Evolutionary conservation across 345 rosid species (phyloP), one percentile per base, ranked within the genome.

Genomic region (Turritis glabra): DNA sequence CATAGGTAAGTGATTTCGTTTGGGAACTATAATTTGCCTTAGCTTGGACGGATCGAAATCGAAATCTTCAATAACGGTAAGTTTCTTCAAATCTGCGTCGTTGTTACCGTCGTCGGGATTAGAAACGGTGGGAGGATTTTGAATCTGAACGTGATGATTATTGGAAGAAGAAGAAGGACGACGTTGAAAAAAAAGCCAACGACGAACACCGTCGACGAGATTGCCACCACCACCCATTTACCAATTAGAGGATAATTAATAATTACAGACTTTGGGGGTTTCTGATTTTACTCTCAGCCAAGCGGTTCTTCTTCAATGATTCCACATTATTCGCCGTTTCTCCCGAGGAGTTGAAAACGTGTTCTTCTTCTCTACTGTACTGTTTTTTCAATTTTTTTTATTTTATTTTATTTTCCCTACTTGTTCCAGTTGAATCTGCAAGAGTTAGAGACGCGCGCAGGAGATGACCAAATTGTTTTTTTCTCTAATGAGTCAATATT

Each of bases 181-280:
- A 43, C 84, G 92, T 3, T 66, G 78, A 60, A 67, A 58, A 76
- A 90, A 84, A 27, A 77, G 67, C 96, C 90, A 90, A 77, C 98
- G 98, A 80, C 89, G 92, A 77, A 89, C 86, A 69, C 85, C 90
- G 78, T 89, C 92, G 80, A 85, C 87, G 51, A 93, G 83, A 64
- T 86, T 78, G 8, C 88, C 83, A 80, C 88, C 77, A 38, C 89
- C 86, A 77, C 89, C 93, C 91, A 88, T 87, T 3, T 5, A 27
- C 46, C 43, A 26, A 23, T 29, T 46, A 25, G 50, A 74, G 12
- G 47, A n/a, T 55, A 33, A 62, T 40, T 38, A 13, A 38, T 13
- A 54, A n/a, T 55, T 8, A 53, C 7, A 52, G 47, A 55, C 13
- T 44, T 19, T 6, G 21, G 12, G 59, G 21, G 59, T 70, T 38